Evolutionary conservation across 2,329 filamentous ascomycete genomes (phyloP).

Genomic region (Ambrosiella cleistominuta): DNA sequence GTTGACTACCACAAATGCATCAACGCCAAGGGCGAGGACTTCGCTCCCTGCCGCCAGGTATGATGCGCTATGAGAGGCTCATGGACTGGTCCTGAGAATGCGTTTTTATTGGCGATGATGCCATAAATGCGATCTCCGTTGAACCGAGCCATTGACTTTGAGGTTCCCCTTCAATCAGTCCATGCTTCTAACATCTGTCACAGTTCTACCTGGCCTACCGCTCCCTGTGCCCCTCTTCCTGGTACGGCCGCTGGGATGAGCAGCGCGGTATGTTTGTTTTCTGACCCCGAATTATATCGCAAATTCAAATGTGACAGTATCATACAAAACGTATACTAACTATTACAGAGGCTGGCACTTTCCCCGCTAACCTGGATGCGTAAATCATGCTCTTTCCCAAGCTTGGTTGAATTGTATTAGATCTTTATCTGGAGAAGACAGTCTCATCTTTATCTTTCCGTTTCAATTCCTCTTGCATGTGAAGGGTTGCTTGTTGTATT

Average conservation of each 20-base stretch:
- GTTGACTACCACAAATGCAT: slow-evolving; percentile 99
- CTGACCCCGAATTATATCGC: too few species aligned
- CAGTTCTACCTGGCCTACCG: slow-evolving; percentile 95
- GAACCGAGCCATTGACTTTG: background rate
- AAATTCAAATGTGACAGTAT: too few species aligned
- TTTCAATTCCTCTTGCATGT: background rate
- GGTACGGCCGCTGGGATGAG: slow-evolving; percentile 90
- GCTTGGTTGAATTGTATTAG: slow-evolving; percentile 11
- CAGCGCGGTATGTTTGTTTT: slow-evolving; percentile 59
- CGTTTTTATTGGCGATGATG: too few species aligned
- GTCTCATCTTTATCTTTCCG: background rate
- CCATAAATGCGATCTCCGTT: background rate
- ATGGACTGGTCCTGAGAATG: background rate
- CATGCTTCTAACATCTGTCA: background rate
- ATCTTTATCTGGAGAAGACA: slow-evolving; percentile 5
- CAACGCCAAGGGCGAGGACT: slow-evolving; percentile 94
- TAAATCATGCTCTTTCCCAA: slow-evolving; percentile 21
- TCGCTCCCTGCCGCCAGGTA: slow-evolving; percentile 93
- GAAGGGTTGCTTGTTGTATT: background rate
- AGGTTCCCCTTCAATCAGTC: background rate
- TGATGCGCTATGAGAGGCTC: slow-evolving; percentile 12
- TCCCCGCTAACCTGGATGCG: slow-evolving; percentile 47
- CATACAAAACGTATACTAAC: slow-evolving; percentile 15
- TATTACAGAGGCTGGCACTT: slow-evolving; percentile 44
- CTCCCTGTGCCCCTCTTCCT: slow-evolving; percentile 89